Base-by-base conservation (phyloP, 192 early-diverging fungal species). In the Allomyces javanicus region DNA sequence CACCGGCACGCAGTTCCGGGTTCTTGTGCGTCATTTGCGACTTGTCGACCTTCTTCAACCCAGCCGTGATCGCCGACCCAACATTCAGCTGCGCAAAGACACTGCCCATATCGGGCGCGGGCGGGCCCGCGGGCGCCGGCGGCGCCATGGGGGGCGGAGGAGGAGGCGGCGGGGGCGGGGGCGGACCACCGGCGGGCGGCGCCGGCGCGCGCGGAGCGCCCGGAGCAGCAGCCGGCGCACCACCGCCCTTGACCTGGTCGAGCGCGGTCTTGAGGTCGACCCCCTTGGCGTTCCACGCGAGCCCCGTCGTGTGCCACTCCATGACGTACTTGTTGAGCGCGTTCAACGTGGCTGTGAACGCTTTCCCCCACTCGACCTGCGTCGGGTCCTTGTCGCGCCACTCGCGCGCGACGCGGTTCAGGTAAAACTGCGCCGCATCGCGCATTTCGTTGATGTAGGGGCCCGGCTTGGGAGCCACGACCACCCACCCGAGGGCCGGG, bases 21-120 rank as follows among this genome's bases (percentile, higher is more conserved):
- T 98, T 98, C 77, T 98, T 98, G 80, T 98, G 95, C 17, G 92
- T 98, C 95, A 96, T 98, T 74, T 98, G 86, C 67, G 80, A 83
- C 75, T 86, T 89, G 67, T 94, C 92, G 1, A 99, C 96, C 74
- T 95, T 94, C 63, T 89, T 86, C 70, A 99, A 76, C n/a, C 87
- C 87, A 40, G 85, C 64, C 3, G 89, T 88, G 66, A 89, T 76
- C 9, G 65, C 75, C 62, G 76, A 75, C 66, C 91, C 94, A 62
- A 85, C 80, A 82, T 93, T 94, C 70, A 97, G 74, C 62, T 87
- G 84, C 44, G 87, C 85, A 79, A 97, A 93, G 25, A 97, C 78
- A 0, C 85, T 82, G 23, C 79, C 75, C 64, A 77, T 77, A 50
- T 44, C 74, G 19, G 69, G 62, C 7, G 73, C 67, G 17, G 77